A percentile compares a stretch with the other conserved stretches of the same genome.
Evolutionary conservation across 2,329 filamentous ascomycete species (phyloP).

Genomic region (Aspergillus ochraceus): DNA sequence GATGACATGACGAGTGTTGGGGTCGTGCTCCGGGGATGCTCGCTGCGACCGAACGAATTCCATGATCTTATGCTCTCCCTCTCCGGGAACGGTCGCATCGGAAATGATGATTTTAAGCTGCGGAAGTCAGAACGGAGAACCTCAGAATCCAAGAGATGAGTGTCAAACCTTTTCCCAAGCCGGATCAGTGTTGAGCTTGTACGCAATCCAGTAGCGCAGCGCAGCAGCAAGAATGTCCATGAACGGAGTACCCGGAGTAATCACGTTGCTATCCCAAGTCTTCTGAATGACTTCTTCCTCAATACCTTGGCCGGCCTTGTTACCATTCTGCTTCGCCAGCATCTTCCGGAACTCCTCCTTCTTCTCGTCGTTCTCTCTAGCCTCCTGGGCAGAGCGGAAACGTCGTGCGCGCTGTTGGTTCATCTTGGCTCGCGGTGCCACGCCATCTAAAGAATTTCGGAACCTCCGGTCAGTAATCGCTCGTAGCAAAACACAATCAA

Average conservation of each 20-base stretch:
- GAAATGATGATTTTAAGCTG: constrained; percentile 95
- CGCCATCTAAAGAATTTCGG: constrained; percentile 68
- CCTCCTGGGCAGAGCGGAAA: constrained; percentile 92
- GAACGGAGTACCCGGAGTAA: constrained; percentile 95
- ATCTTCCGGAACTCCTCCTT: constrained; percentile 85
- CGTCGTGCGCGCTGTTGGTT: constrained; percentile 97
- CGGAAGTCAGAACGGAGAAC: constrained; percentile 21
- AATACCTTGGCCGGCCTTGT: constrained; percentile 61
- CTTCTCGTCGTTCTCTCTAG: constrained; percentile 88
- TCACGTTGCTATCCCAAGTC: constrained; percentile 85
- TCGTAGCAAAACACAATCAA: neutral
- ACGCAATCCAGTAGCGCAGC: constrained; percentile 93
- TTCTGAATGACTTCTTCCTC: constrained; percentile 70
- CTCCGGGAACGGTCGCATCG: constrained; percentile 93
- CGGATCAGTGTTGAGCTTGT: constrained; percentile 96
- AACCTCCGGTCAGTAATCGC: constrained; percentile 1
- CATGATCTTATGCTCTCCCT: constrained; percentile 99
- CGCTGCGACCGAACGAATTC: constrained; percentile 93
- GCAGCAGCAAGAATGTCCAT: constrained; percentile 94
- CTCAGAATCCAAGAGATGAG: neutral
- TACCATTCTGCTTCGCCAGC: constrained; percentile 74
- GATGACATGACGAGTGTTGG: constrained; percentile 96
- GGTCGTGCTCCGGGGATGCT: constrained; percentile 84
- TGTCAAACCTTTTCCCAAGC: constrained; percentile 73
- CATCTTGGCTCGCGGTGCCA: constrained; percentile 98